phyloP scores from a whole-genome alignment of 2,329 filamentous ascomycete genomes.

The Dothistroma pini region DNA sequence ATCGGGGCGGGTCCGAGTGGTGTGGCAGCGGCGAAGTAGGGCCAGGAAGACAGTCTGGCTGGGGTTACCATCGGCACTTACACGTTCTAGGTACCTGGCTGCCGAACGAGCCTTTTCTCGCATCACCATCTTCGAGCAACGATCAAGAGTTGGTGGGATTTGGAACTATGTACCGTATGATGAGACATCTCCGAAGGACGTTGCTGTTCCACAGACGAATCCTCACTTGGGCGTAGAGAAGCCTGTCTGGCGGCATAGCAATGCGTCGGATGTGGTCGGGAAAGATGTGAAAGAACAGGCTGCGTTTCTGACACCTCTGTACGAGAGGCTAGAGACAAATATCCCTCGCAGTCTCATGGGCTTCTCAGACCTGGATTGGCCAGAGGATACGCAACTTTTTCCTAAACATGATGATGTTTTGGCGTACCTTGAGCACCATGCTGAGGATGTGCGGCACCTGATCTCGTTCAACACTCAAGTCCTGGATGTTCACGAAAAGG shows the following conservation, averaged over 20 bases:
- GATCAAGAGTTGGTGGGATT: constrained; percentile 70
- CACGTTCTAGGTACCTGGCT: constrained; percentile 57
- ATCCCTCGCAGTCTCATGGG: constrained; percentile 76
- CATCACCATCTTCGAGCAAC: constrained; percentile 80
- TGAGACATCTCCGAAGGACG: constrained; percentile 43
- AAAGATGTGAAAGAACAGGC: constrained; percentile 41
- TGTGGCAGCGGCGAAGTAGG: constrained; percentile 67
- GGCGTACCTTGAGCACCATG: constrained; percentile 70
- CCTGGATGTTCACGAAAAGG: constrained; percentile 48
- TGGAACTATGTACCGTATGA: constrained; percentile 70
- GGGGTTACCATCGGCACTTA: not conserved
- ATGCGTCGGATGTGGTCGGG: constrained; percentile 11
- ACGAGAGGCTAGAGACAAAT: constrained; percentile 79
- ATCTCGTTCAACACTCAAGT: constrained; percentile 71
- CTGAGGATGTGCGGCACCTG: constrained; percentile 61
- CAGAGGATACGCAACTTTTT: constrained; percentile 63
- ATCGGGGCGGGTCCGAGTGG: constrained; percentile 82
- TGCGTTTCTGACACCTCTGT: constrained; percentile 77
- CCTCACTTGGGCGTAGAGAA: constrained; percentile 59
- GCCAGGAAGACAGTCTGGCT: constrained; percentile 3
- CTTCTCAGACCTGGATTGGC: constrained; percentile 61
- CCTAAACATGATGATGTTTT: constrained; percentile 69
- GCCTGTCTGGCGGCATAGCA: constrained; percentile 49
- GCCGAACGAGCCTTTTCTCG: constrained; percentile 67
- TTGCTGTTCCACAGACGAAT: constrained; percentile 63